These are phyloP conservation scores for Anaeromyces robustus DNA, from an alignment of 192 early-diverging fungal genomes.

Conservation along the genomic window DNA sequence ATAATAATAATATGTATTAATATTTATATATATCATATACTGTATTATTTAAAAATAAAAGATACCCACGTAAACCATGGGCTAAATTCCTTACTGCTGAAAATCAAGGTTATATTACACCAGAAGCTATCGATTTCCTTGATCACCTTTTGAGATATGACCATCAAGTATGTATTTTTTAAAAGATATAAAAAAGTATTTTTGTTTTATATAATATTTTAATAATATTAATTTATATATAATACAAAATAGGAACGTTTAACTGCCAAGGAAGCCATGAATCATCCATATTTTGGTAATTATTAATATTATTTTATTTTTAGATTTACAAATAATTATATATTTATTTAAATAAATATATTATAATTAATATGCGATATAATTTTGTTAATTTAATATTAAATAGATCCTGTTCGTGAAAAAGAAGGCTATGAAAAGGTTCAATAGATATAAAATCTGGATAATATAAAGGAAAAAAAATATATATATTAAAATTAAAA, in stretches of 20 bases:
- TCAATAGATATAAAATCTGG: no score
- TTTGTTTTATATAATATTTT: no score
- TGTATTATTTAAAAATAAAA: constrained; percentile 9
- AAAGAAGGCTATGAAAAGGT: background rate
- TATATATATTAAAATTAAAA: no score
- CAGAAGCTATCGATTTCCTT: constrained; percentile 76
- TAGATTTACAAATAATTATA: no score
- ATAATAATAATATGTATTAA: constrained; percentile 3
- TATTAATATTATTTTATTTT: no score
- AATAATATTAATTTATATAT: no score
- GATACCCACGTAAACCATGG: constrained; percentile 82
- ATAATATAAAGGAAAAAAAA: no score
- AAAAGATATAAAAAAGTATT: no score
- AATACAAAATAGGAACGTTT: constrained; percentile 39
- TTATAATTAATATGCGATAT: no score
- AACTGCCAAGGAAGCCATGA: constrained; percentile 77
- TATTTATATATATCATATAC: background rate
- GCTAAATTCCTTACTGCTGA: constrained; percentile 64
- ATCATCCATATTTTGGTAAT: constrained; percentile 69
- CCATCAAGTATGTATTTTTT: constrained; percentile 41
- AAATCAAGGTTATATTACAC: constrained; percentile 66
- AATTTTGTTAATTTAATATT: no score
- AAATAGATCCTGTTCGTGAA: background rate
- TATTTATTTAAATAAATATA: no score
- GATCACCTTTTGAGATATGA: constrained; percentile 84